phyloP scores from a whole-genome alignment of 306 rosid genomes.

The Ormosia semicastrata region DNA sequence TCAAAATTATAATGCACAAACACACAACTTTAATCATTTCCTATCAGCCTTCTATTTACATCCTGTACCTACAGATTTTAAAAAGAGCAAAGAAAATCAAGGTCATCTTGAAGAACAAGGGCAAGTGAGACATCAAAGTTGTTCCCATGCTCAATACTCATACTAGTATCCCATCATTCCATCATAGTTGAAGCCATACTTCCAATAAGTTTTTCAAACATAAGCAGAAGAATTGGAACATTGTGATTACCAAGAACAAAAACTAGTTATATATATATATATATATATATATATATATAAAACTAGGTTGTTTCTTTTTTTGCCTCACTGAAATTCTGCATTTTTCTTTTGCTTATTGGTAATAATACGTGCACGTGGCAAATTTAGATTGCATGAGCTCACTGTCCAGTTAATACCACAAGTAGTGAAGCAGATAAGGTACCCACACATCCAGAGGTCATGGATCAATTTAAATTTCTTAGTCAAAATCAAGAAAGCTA shows the following conservation, averaged over 20 bases:
- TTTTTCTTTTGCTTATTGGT: neutral
- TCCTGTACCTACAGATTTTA: neutral
- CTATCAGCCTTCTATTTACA: slow-evolving; percentile 1
- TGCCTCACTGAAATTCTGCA: neutral
- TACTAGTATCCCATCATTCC: neutral
- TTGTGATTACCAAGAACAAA: neutral
- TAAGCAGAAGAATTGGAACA: neutral
- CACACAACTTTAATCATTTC: neutral
- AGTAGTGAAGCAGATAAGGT: slow-evolving; percentile 4
- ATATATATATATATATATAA: neutral
- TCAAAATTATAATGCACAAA: neutral
- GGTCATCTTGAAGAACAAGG: neutral
- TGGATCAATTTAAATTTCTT: neutral
- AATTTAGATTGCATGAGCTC: neutral
- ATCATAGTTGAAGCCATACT: neutral
- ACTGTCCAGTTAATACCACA: neutral
- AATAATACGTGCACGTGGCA: neutral
- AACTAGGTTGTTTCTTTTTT: neutral
- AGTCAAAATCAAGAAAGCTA: neutral
- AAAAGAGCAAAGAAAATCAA: neutral
- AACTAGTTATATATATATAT: neutral
- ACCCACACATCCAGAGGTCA: neutral
- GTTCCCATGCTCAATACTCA: neutral
- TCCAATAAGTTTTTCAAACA: neutral
- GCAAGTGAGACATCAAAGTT: neutral